Conservation (phyloP, 495 filamentous ascomycete genomes). For the Penicillium goetzii region DNA sequence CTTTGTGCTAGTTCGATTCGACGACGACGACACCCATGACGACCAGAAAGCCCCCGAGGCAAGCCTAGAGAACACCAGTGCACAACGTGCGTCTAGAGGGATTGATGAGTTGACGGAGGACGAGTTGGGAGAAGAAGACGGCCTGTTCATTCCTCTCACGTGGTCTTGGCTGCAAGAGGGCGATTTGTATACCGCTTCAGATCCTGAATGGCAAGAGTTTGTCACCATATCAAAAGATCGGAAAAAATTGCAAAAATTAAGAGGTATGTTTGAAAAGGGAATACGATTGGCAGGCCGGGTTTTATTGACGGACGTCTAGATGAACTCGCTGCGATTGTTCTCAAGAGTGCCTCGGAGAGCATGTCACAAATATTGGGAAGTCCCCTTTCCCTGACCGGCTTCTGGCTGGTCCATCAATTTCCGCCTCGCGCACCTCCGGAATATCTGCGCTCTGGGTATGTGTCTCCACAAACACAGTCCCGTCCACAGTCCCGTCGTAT, state of each 20-base stretch:
- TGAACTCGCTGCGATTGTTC: slow-evolving; percentile 55
- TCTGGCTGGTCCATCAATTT: slow-evolving; percentile 65
- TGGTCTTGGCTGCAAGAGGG: slow-evolving; percentile 53
- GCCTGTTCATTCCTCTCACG: slow-evolving; percentile 68
- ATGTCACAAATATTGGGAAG: slow-evolving; percentile 51
- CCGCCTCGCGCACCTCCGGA: slow-evolving; percentile 61
- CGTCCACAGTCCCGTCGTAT: too few relatives aligned
- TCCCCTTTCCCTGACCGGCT: slow-evolving; percentile 49
- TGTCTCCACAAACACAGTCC: slow-evolving; percentile 15
- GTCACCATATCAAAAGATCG: slow-evolving; percentile 58
- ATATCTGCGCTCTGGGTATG: slow-evolving; percentile 64
- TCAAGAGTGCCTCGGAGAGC: slow-evolving; percentile 33
- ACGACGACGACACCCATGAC: slow-evolving; percentile 38
- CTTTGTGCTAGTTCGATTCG: slow-evolving; percentile 45
- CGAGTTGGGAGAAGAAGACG: slow-evolving; percentile 40
- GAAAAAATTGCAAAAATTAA: slow-evolving; percentile 49
- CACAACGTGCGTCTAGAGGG: not conserved
- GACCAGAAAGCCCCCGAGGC: slow-evolving; percentile 18
- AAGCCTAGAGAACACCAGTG: not conserved
- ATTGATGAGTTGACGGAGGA: slow-evolving; percentile 27
- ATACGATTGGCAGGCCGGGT: not conserved
- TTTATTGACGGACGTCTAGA: slow-evolving; percentile 33
- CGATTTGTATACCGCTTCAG: slow-evolving; percentile 59
- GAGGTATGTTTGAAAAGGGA: slow-evolving; percentile 43
- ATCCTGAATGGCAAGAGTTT: slow-evolving; percentile 75